Conservation (phyloP, 2,329 filamentous ascomycete species). For the Cordyceps cicadae region DNA sequence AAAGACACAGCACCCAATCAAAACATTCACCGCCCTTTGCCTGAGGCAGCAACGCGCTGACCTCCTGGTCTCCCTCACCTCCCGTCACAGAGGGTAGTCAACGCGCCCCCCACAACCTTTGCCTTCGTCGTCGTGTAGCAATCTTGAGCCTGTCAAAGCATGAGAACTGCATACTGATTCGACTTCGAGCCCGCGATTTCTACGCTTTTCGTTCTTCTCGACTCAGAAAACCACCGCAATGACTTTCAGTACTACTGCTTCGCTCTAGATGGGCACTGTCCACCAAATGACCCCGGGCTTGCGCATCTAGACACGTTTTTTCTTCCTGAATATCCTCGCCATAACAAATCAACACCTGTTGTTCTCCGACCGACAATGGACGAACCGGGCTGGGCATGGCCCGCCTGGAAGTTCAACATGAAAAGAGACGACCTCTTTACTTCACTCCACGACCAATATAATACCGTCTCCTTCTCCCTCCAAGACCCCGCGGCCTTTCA, state of each 20-base stretch:
- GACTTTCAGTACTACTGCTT: slow-evolving; percentile 11
- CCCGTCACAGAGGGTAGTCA: slow-evolving; percentile 11
- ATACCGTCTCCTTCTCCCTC: slow-evolving; percentile 47
- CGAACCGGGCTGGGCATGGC: slow-evolving; percentile 46
- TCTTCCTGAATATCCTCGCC: slow-evolving; percentile 11
- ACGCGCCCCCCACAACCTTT: slow-evolving; percentile 11
- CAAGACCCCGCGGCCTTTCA: slow-evolving; percentile 54
- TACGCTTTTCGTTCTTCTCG: slow-evolving; percentile 5
- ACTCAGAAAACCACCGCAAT: slow-evolving; percentile 16
- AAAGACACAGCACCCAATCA: slow-evolving; percentile 9
- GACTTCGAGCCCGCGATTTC: slow-evolving; percentile 8
- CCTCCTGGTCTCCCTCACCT: neutral
- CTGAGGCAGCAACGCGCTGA: slow-evolving; percentile 15
- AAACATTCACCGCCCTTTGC: slow-evolving; percentile 14
- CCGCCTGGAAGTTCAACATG: slow-evolving; percentile 56
- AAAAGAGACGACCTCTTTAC: slow-evolving; percentile 50
- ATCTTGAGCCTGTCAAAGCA: slow-evolving; percentile 7
- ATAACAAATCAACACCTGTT: slow-evolving; percentile 6
- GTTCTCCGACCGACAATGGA: slow-evolving; percentile 37
- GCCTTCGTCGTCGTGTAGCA: slow-evolving; percentile 14
- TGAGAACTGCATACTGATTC: slow-evolving; percentile 5
- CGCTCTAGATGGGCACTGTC: slow-evolving; percentile 16
- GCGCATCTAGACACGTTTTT: slow-evolving; percentile 8
- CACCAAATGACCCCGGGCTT: slow-evolving; percentile 6
- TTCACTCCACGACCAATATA: slow-evolving; percentile 51